Base-by-base conservation (phyloP, 495 filamentous ascomycete species). In the Achaetomiella virescens region DNA sequence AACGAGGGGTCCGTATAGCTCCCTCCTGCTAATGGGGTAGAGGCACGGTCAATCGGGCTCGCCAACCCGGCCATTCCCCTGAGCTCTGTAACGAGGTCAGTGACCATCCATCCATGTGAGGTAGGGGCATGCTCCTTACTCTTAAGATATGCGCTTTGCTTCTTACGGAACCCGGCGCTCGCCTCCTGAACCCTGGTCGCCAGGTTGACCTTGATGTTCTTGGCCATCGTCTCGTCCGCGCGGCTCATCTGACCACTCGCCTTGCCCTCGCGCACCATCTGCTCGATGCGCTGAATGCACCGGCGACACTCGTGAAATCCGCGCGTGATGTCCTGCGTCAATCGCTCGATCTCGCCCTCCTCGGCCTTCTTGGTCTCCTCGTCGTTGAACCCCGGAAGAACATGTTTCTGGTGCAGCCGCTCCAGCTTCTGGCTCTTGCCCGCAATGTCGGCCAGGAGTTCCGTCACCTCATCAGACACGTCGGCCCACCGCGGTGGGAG, bases 401-500 rank as follows among this genome's bases (percentile, higher is more conserved):
- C 88, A 66, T 98, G 95, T 68, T 97, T 97, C 73, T 95, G 89
- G 70, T 98, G 93, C 45, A 98, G 73, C 64, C 91, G 86, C 64
- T 98, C 93, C 18, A 98, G 81, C 45, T 84, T 84, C 51, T 85
- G 79, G 44, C 89, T 88, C 70, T 95, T 90, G 55, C 78, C 81
- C 52, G 89, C 87, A 57, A 97, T 89, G 52, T 86, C 84, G 52
- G 80, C 75, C n/a, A 98, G 77, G 17, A 87, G 67, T 35, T 96
- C 89, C 8, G 87, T 84, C 44, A 97, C 90, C 65, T 97, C 91
- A 61, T 97, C 93, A 64, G 89, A 90, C 54, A 97, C 78, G 72
- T 98, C 95, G 54, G 90, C 84, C 95, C 93, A 98, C 49, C 92
- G 85, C 37, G 95, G 93, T 0, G 93, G 95, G 10, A 98, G 79